A percentile compares a stretch with the other conserved stretches of the same genome.
Conservation (phyloP, 2,329 filamentous ascomycete species). For the Zymoseptoria pseudotritici region DNA sequence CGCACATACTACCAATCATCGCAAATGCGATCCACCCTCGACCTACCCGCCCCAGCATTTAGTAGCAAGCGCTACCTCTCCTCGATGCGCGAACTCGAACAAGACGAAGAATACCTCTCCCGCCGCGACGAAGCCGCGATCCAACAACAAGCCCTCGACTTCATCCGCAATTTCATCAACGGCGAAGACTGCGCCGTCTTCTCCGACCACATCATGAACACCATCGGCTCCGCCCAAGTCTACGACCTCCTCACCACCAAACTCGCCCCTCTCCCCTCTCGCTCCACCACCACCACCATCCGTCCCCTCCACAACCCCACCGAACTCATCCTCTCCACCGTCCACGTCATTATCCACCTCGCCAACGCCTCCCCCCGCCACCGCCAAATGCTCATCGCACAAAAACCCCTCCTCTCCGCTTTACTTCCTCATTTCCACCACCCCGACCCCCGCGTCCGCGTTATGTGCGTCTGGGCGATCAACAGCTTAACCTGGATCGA, state of each 20-base stretch:
- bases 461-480: slow-evolving; percentile 73
- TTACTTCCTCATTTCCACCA: slow-evolving; percentile 68
- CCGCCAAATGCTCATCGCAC: slow-evolving; percentile 67
- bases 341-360: slow-evolving; percentile 80
- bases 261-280: slow-evolving; percentile 44
- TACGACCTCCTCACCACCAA: slow-evolving; percentile 77
- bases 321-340: slow-evolving; percentile 69
- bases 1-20: slow-evolving; percentile 32
- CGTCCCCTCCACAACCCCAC: slow-evolving; percentile 33
- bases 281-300: slow-evolving; percentile 20
- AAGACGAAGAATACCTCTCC: slow-evolving; percentile 57
- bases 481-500: slow-evolving; percentile 82
- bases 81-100: slow-evolving; percentile 41
- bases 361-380: slow-evolving; percentile 74
- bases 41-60: slow-evolving; percentile 17
- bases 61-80: slow-evolving; percentile 25
- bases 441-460: slow-evolving; percentile 64
- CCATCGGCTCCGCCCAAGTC: slow-evolving; percentile 67
- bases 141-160: slow-evolving; percentile 83
- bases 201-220: slow-evolving; percentile 74
- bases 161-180: slow-evolving; percentile 83
- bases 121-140: slow-evolving; percentile 74
- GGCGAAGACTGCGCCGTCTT: slow-evolving; percentile 56
- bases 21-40: slow-evolving; percentile 28
- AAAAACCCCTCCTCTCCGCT: slow-evolving; percentile 66